These are phyloP conservation scores for Calonectria pseudoturangicola DNA, from an alignment of 2,329 filamentous ascomycete species.

Conservation along the genomic window DNA sequence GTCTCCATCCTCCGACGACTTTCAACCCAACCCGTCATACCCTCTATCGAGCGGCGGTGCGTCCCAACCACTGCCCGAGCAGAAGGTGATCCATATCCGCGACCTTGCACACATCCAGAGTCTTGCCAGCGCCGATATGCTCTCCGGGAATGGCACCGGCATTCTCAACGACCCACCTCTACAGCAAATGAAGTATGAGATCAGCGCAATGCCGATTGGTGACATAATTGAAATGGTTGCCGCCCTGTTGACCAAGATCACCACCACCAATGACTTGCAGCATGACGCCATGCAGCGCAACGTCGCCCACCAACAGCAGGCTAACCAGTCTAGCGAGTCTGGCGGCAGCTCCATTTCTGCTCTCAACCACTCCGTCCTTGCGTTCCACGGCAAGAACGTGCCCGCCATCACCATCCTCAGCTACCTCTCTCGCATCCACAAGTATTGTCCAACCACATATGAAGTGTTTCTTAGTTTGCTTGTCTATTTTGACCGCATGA, in stretches of 20 bases:
- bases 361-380: slow-evolving; percentile 82
- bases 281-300: slow-evolving; percentile 92
- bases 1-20: slow-evolving; percentile 61
- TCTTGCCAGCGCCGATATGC: slow-evolving; percentile 86
- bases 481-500: slow-evolving; percentile 99
- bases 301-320: slow-evolving; percentile 75
- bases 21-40: slow-evolving; percentile 61
- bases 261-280: slow-evolving; percentile 94
- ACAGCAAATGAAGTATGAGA: slow-evolving; percentile 86
- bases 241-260: slow-evolving; percentile 96
- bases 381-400: slow-evolving; percentile 98
- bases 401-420: slow-evolving; percentile 97
- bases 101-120: slow-evolving; percentile 94
- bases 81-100: slow-evolving; percentile 83
- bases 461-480: slow-evolving; percentile 97
- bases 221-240: slow-evolving; percentile 99
- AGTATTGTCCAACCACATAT: slow-evolving; percentile 98
- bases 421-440: slow-evolving; percentile 96
- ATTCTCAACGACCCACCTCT: slow-evolving; percentile 70
- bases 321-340: slow-evolving; percentile 66
- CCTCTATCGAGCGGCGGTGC: slow-evolving; percentile 55
- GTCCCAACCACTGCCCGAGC: slow-evolving; percentile 58
- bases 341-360: slow-evolving; percentile 75
- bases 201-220: slow-evolving; percentile 96
- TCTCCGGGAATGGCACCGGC: slow-evolving; percentile 70